Conservation (phyloP, 2,329 filamentous ascomycete genomes). For the Fusarium goolgardi region DNA sequence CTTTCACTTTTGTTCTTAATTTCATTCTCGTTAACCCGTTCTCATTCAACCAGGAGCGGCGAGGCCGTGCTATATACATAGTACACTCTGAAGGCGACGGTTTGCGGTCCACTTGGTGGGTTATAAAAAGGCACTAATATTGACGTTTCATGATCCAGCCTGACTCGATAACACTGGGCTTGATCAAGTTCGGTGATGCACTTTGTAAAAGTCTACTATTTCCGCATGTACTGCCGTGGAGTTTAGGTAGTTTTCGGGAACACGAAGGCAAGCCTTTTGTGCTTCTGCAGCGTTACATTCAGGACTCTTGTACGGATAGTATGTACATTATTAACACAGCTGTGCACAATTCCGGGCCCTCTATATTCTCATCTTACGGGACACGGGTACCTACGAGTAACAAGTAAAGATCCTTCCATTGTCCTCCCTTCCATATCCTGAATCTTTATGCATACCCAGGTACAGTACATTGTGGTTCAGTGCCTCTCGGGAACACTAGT, state of each 20-base stretch:
- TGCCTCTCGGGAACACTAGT: slow-evolving; percentile 29
- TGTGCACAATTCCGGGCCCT: background rate
- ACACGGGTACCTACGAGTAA: slow-evolving; percentile 21
- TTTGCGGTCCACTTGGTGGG: slow-evolving; percentile 16
- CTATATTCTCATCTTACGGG: background rate
- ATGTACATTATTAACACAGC: background rate
- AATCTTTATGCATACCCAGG: slow-evolving; percentile 9
- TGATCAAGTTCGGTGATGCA: slow-evolving; percentile 8
- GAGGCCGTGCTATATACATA: slow-evolving; percentile 23
- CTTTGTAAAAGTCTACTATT: slow-evolving; percentile 3
- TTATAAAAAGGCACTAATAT: slow-evolving; percentile 22
- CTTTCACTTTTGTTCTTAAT: background rate
- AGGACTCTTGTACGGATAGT: background rate
- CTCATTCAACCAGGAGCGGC: slow-evolving; percentile 25
- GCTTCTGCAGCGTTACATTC: slow-evolving; percentile 6
- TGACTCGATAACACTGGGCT: slow-evolving; percentile 4
- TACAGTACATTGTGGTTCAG: background rate
- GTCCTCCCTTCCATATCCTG: slow-evolving; percentile 29
- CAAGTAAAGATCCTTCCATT: slow-evolving; percentile 20
- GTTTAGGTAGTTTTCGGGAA: background rate
- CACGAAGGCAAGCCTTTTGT: background rate
- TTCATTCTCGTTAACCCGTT: background rate
- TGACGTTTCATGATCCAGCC: slow-evolving; percentile 37
- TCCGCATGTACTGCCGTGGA: background rate
- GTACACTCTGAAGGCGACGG: slow-evolving; percentile 1